A percentile compares a stretch with the other conserved stretches of the same genome.
phyloP scores from a whole-genome alignment of 805 yeast species.

The Hagleromyces aurorensis region DNA sequence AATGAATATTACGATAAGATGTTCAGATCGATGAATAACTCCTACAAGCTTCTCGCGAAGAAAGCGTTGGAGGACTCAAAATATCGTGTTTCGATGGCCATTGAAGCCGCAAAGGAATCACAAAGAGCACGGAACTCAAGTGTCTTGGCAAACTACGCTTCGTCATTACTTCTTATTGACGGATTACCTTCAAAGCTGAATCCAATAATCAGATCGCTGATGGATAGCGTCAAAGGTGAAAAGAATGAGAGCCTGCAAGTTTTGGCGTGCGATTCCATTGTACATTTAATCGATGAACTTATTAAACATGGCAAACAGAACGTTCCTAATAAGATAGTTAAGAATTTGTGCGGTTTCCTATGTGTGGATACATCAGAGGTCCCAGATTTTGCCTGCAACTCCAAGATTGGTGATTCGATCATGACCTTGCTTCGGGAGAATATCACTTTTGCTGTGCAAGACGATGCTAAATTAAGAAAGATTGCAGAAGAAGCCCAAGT shows the following conservation, averaged over 20 bases:
- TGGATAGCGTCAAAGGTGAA: constrained; percentile 87
- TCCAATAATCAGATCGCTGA: constrained; percentile 78
- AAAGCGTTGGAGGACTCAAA: constrained; percentile 74
- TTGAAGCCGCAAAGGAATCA: constrained; percentile 57
- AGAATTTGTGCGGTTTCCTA: constrained; percentile 82
- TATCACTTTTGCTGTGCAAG: constrained; percentile 52
- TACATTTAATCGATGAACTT: constrained; percentile 55
- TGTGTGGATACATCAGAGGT: constrained; percentile 96
- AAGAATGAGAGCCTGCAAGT: constrained; percentile 56
- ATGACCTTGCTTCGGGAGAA: constrained; percentile 77
- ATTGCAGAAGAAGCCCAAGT: constrained; percentile 67
- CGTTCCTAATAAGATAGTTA: constrained; percentile 81
- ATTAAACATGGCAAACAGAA: constrained; percentile 49
- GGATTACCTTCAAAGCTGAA: constrained; percentile 78
- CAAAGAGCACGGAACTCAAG: constrained; percentile 44
- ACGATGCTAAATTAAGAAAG: constrained; percentile 49
- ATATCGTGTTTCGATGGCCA: constrained; percentile 55
- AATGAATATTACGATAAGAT: constrained; percentile 60
- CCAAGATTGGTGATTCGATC: constrained; percentile 44
- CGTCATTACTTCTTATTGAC: constrained; percentile 58
- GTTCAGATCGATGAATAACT: constrained; percentile 52
- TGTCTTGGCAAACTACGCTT: constrained; percentile 67
- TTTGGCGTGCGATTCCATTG: constrained; percentile 62
- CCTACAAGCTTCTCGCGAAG: constrained; percentile 60
- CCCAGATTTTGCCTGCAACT: constrained; percentile 77